Evolutionary conservation across 2,329 filamentous ascomycete species (phyloP).

Genomic region (Cercospora zeina): DNA sequence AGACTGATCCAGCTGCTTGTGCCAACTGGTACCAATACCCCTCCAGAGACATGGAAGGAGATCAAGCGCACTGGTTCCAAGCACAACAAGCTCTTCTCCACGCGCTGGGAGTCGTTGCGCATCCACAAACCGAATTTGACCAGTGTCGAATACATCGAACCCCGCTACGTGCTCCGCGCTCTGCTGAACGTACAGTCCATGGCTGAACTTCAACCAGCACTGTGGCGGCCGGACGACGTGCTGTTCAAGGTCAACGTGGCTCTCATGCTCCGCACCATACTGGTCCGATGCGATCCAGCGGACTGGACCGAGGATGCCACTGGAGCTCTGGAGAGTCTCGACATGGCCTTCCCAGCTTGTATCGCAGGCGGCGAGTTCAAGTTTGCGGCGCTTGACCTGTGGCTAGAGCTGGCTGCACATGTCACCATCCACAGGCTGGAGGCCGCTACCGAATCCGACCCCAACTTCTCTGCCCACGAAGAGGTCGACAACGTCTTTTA

Average conservation of each 20-base stretch:
- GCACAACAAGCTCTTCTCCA: slow-evolving; percentile 43
- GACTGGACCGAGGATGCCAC: slow-evolving; percentile 36
- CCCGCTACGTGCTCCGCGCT: slow-evolving; percentile 42
- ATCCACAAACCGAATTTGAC: slow-evolving; percentile 44
- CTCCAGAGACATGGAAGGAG: slow-evolving; percentile 35
- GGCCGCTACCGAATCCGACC: slow-evolving; percentile 19
- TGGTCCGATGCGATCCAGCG: slow-evolving; percentile 34
- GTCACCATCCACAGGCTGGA: slow-evolving; percentile 33
- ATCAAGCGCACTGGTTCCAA: slow-evolving; percentile 42
- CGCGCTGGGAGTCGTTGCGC: slow-evolving; percentile 40
- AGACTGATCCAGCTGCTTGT: slow-evolving; percentile 36
- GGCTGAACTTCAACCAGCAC: slow-evolving; percentile 32
- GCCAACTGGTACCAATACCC: slow-evolving; percentile 31
- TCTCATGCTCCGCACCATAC: slow-evolving; percentile 44
- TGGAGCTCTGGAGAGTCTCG: slow-evolving; percentile 31
- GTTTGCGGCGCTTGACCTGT: slow-evolving; percentile 26
- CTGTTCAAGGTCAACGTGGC: slow-evolving; percentile 50
- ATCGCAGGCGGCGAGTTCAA: slow-evolving; percentile 31
- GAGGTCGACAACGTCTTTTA: slow-evolving; percentile 33
- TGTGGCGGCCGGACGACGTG: slow-evolving; percentile 45
- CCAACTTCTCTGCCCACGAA: slow-evolving; percentile 28
- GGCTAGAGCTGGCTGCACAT: slow-evolving; percentile 35
- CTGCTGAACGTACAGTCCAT: slow-evolving; percentile 41
- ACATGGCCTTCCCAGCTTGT: slow-evolving; percentile 30
- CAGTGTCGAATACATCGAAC: slow-evolving; percentile 46